Evolutionary conservation across 768 basidiomycete genomes (phyloP), one percentile per base, ranked within the genome.

Genomic region (Xanthoconium purpureum): DNA sequence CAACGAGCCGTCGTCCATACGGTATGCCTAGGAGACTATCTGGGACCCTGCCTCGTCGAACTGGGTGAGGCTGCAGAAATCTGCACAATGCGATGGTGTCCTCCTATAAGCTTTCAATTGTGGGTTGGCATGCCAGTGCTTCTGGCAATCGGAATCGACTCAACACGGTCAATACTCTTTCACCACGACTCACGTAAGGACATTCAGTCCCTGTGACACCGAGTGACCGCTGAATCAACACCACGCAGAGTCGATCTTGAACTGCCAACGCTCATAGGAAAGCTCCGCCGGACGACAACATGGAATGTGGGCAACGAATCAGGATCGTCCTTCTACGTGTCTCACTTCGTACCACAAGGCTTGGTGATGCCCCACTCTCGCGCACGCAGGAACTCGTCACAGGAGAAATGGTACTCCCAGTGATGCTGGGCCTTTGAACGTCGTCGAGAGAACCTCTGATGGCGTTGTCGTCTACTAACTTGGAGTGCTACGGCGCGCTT

Each of bases 71-170:
- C 76, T 97, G 29, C 92, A 96, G 71, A 76, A 80, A 42, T 75
- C 79, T 38, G 80, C 86, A 0, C 66, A 67, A 10, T 75, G 79
- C 1, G 75, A 81, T 10, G 88, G 92, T 65, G 74, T 78, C 50
- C 77, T 94, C 9, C 71, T 95, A 20, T 95, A n/a, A n/a, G n/a
- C n/a, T 91, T 71, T 87, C 91, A 2, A 86, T 97, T 59, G 95
- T 95, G 13, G 95, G 95, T 29, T 88, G 93, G 82, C 96, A 98
- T 68, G 94, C 95, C 94, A 0, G 83, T 85, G 9, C 71, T 98
- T 15, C 76, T 98, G 9, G 92, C 95, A 0, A 80, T 92, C 49
- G 94, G 95, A 1, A 78, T 98, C 36, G 86, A 95, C 69, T 89
- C 89, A 1, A 76, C 83, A 54, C 75, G 83, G 60, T 87, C 84